A percentile compares a stretch with the other conserved stretches of the same genome.
These are phyloP conservation scores for Aspergillaceae sp. DNA, from an alignment of 2,329 filamentous ascomycete species.

Conservation along the genomic window DNA sequence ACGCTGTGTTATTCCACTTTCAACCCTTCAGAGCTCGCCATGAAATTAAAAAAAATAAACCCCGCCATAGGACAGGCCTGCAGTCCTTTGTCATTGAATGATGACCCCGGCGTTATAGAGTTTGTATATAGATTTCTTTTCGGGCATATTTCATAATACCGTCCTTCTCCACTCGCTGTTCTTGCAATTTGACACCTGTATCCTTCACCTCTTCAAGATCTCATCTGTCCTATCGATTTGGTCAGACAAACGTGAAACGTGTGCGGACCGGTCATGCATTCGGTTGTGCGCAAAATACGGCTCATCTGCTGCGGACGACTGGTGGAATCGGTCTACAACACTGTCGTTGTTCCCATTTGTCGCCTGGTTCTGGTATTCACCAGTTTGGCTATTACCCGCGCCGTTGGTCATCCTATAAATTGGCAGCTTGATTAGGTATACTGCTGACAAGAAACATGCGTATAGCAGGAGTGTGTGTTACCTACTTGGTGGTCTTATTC, in stretches of 20 bases:
- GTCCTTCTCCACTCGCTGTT: background rate
- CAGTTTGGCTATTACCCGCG: conserved; percentile 17
- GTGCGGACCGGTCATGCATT: conserved; percentile 23
- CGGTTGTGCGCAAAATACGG: conserved; percentile 26
- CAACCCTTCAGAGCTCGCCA: background rate
- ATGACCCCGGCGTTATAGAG: conserved; percentile 1
- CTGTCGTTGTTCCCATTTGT: conserved; percentile 15
- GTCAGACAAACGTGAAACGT: conserved; percentile 20
- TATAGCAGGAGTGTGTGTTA: too few relatives aligned
- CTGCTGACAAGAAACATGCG: too few relatives aligned
- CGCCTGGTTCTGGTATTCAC: conserved; percentile 20
- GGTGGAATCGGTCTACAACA: conserved; percentile 19
- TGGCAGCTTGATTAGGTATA: background rate
- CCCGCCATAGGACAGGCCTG: conserved; percentile 2
- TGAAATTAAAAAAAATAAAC: background rate
- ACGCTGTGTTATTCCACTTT: background rate
- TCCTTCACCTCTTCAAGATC: conserved; percentile 16
- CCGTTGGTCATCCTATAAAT: conserved; percentile 13
- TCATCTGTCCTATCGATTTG: conserved; percentile 23
- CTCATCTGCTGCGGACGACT: conserved; percentile 19
- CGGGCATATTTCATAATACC: background rate
- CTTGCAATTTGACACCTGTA: conserved; percentile 2
- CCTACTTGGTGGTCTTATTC: background rate
- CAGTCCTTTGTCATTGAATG: background rate
- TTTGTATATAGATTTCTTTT: conserved; percentile 5